Conservation (phyloP, 768 basidiomycete genomes). For the Boletus sp. region DNA sequence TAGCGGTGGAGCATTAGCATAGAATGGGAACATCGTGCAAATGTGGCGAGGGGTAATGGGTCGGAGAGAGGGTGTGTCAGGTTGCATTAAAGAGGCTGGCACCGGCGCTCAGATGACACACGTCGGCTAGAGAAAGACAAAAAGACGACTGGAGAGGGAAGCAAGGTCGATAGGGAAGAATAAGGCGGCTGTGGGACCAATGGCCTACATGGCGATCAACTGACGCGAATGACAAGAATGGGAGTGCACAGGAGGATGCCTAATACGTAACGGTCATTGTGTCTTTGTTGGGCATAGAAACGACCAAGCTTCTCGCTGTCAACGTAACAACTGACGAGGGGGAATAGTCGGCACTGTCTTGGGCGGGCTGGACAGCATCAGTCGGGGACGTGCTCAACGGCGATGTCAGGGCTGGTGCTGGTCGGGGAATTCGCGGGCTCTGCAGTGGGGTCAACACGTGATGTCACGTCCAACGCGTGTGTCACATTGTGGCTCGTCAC, state of each 20-base stretch:
- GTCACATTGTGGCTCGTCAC: slow-evolving; percentile 3
- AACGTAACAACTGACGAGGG: neutral
- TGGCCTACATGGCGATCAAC: neutral
- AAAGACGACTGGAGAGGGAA: neutral
- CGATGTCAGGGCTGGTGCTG: too few species aligned
- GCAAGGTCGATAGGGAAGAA: slow-evolving; percentile 9
- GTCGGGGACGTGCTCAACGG: neutral
- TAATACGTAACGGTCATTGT: slow-evolving; percentile 1
- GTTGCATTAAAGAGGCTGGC: slow-evolving; percentile 1
- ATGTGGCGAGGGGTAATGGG: neutral
- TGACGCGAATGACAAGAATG: neutral
- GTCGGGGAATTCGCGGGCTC: neutral
- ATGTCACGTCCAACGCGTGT: slow-evolving; percentile 3
- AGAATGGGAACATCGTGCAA: slow-evolving; percentile 5
- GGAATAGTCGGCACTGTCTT: too few species aligned
- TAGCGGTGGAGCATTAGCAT: neutral
- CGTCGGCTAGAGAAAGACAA: slow-evolving; percentile 5
- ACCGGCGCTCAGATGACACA: neutral
- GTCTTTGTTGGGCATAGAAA: neutral
- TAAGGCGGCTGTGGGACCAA: neutral
- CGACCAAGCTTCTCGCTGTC: neutral
- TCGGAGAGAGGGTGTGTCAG: neutral
- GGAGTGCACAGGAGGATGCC: neutral
- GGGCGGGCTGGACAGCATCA: neutral
- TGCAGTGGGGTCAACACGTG: too few species aligned